Base-by-base conservation (phyloP, 495 filamentous ascomycete species). In the Cercophora samala region DNA sequence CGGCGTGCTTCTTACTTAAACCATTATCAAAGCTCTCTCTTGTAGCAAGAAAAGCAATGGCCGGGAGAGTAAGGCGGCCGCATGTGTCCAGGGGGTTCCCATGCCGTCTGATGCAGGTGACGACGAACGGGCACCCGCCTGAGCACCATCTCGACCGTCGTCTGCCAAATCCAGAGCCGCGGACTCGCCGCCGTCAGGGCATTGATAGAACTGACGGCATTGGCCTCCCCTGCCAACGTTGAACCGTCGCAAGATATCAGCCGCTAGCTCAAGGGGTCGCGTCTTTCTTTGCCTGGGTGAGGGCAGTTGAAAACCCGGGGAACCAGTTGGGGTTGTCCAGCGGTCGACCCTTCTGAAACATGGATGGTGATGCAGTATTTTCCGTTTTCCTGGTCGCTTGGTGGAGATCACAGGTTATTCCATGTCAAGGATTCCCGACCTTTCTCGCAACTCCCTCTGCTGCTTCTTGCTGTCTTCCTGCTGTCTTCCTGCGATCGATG, bases 21-120 rank as follows among this genome's bases (percentile, higher is more conserved):
- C n/a, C 22, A 15, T 9, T 19, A 56, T 18, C 21, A 29, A 29
- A 29, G 26, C 24, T 13, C 9, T 46, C 59, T n/a, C 13, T 3
- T 13, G 37, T 46, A 46, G 11, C 53, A 56, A 18, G 13, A 56
- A 56, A 23, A 21, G 19, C 52, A 56, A 23, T 8, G 53, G 22
- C 53, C n/a, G 53, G 53, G n/a, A 56, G 53, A 56, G 53, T 56
- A 56, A 19, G 53, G 53, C 53, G 53, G 53, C 53, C 53, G 53
- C 53, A 56, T 56, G 22, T 46, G 19, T 56, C 53, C 53, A 56
- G 53, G 53, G 53, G 53, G 22, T 56, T 56, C 53, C 53, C 53
- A 56, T 56, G 53, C 53, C 22, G 53, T 23, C n/a, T 23, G 53
- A 19, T 56, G 53, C 53, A 56, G 53, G 53, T 56, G 53, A 56